These are phyloP conservation scores for Chloris gayana DNA, from an alignment of 176 grass and related monocot genomes.

Conservation along the genomic window DNA sequence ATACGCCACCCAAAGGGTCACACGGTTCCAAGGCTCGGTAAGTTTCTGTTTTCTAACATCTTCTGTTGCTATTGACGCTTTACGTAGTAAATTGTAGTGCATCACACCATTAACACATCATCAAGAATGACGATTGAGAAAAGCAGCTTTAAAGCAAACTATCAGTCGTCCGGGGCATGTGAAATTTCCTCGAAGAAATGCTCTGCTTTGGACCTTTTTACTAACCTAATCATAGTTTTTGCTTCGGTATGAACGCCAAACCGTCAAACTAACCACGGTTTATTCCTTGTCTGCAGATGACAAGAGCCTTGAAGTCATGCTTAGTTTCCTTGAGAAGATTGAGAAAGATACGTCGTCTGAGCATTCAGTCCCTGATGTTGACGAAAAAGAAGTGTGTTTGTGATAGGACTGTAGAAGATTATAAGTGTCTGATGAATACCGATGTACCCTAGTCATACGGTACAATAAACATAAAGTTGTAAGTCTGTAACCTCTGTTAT, in stretches of 20 bases:
- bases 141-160: not conserved
- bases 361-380: slow-evolving; percentile 25
- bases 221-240: not conserved
- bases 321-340: slow-evolving; percentile 62
- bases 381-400: slow-evolving; percentile 49
- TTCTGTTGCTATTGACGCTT: not conserved
- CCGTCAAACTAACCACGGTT: slow-evolving; percentile 2
- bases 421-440: not conserved
- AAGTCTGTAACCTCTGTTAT: not conserved
- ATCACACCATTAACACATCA: slow-evolving; percentile 54
- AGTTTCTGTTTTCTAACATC: slow-evolving; percentile 19
- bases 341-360: slow-evolving; percentile 34
- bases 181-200: not conserved
- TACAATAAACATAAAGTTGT: slow-evolving; percentile 11
- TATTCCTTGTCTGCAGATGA: slow-evolving; percentile 50
- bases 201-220: not conserved
- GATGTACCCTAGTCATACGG: not conserved
- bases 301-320: slow-evolving; percentile 45
- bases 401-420: slow-evolving; percentile 15
- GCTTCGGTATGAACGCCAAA: not conserved
- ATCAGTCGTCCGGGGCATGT: not conserved
- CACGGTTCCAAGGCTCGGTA: slow-evolving; percentile 94
- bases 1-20: slow-evolving; percentile 95
- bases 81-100: slow-evolving; percentile 69
- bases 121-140: slow-evolving; percentile 44